phyloP scores from a whole-genome alignment of 768 basidiomycete genomes.

The Suillus hirtellus region DNA sequence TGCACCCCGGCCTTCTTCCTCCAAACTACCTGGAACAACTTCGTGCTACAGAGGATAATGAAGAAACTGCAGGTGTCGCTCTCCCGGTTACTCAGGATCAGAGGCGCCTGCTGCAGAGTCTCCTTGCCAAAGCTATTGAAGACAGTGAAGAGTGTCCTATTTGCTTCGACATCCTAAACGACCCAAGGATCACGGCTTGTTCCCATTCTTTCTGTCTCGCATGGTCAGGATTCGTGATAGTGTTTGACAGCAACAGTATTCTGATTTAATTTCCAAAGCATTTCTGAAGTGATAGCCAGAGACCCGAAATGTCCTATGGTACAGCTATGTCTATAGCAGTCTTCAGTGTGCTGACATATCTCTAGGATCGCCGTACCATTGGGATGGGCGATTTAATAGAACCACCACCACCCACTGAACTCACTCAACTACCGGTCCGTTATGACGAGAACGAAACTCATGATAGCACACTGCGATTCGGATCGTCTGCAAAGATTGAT shows the following conservation, averaged over 20 bases:
- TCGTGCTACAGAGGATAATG: constrained; percentile 31
- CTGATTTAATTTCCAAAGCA: constrained; percentile 40
- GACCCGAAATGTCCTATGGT: constrained; percentile 87
- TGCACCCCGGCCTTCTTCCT: constrained; percentile 79
- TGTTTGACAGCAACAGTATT: background rate
- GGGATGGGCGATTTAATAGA: constrained; percentile 57
- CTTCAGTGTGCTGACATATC: constrained; percentile 8
- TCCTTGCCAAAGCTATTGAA: constrained; percentile 68
- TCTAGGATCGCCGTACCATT: constrained; percentile 70
- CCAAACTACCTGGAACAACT: constrained; percentile 68
- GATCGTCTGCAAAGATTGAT: constrained; percentile 83
- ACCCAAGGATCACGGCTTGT: constrained; percentile 75
- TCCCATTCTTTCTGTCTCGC: constrained; percentile 69
- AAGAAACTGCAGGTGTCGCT: constrained; percentile 20
- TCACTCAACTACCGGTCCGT: constrained; percentile 57
- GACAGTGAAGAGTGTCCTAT: constrained; percentile 84
- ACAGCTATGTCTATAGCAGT: constrained; percentile 13
- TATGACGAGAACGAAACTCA: constrained; percentile 41
- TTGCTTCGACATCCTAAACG: constrained; percentile 59
- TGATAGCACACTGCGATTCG: constrained; percentile 41
- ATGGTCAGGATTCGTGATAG: constrained; percentile 48
- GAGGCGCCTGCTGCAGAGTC: constrained; percentile 52
- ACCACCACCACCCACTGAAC: constrained; percentile 63
- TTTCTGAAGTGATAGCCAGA: constrained; percentile 65
- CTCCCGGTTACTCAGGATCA: constrained; percentile 53